Evolutionary conservation across 177 flowering plant species (phyloP).

Genomic region (Tripterygium wilfordii): DNA sequence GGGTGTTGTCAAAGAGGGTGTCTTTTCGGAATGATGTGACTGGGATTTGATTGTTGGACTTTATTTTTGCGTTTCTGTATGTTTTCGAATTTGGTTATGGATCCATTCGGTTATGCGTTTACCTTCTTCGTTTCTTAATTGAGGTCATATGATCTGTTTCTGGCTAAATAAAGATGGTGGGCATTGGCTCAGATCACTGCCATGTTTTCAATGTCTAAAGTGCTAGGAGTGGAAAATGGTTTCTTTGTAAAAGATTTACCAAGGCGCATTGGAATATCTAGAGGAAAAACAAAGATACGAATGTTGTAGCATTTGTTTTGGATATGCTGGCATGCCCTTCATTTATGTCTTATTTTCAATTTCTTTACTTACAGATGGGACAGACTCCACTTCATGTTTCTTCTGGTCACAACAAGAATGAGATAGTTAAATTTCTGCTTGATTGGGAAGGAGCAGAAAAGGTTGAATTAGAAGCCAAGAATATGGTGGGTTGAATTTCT

Average conservation of each 20-base stretch:
- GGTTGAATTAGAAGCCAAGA: constrained; percentile 85
- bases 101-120: not conserved
- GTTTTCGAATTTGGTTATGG: not conserved
- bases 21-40: no score
- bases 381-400: constrained; percentile 96
- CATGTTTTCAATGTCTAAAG: no score
- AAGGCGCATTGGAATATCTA: no score
- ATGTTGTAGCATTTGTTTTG: no score
- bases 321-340: no score
- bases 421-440: constrained; percentile 67
- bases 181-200: no score
- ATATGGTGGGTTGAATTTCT: constrained; percentile 53
- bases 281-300: no score
- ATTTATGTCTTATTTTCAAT: not conserved
- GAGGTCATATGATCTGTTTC: not conserved
- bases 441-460: constrained; percentile 61
- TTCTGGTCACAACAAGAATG: constrained; percentile 71
- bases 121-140: not conserved
- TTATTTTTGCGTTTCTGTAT: not conserved
- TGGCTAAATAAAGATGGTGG: no score
- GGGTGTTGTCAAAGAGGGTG: not conserved
- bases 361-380: constrained; percentile 63
- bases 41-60: not conserved
- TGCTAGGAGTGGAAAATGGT: no score
- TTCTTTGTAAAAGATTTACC: no score